phyloP scores from a whole-genome alignment of 495 filamentous ascomycete species.

The Talaromyces proteolyticus region DNA sequence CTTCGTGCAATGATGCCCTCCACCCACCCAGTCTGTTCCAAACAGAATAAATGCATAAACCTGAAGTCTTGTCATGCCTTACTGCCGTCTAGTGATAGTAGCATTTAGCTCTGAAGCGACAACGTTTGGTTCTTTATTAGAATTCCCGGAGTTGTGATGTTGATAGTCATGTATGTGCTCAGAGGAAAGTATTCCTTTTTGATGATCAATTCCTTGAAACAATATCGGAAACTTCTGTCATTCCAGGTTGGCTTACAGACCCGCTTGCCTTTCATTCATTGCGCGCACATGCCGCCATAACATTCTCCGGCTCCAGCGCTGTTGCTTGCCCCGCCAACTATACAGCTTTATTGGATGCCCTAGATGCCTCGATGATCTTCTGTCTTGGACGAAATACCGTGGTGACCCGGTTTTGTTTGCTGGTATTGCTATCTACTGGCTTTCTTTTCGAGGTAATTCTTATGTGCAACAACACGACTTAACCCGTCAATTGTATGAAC shows the following conservation, averaged over 20 bases:
- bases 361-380: background rate
- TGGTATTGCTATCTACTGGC: background rate
- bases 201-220: no score
- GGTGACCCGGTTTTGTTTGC: background rate
- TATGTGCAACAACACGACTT: background rate
- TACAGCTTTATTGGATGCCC: background rate
- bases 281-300: conserved; percentile 1
- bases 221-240: no score
- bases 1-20: background rate
- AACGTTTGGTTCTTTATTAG: no score
- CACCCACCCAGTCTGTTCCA: background rate
- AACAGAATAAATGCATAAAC: background rate
- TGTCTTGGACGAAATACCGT: background rate
- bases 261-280: background rate
- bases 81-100: no score
- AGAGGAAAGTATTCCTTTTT: background rate
- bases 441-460: background rate
- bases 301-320: conserved; percentile 4
- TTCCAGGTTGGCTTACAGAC: background rate
- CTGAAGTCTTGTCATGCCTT: no score
- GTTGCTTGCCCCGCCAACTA: background rate
- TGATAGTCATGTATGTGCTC: no score
- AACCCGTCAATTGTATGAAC: background rate
- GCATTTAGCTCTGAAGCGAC: no score
- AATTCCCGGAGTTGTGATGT: no score